Evolutionary conservation across 2,329 filamentous ascomycete genomes (phyloP), one percentile per base, ranked within the genome.

Genomic region (Cladosporium velox): DNA sequence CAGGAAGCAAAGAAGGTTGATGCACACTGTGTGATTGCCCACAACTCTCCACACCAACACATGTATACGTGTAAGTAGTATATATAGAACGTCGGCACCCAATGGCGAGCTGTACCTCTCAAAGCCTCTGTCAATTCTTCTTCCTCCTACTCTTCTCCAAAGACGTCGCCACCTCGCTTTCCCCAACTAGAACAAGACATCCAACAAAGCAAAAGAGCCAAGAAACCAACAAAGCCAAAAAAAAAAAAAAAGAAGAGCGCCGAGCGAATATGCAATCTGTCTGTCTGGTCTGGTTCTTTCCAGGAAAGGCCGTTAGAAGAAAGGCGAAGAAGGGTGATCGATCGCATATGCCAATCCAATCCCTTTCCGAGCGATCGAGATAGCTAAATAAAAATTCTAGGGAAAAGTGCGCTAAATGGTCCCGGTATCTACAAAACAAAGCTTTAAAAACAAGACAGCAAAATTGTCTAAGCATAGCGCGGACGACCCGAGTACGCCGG

Each of bases 351-450:
- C 11, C 24, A 11, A 26, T 35, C 11, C 24, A 6, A 26, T 57
- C 52, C 30, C 30, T 35, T 21, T n/a, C 32, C n/a, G 21, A 34
- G 21, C 30, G 51, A 34, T 54, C 51, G 38, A 44, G 18, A 5
- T 47, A 47, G 41, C 41, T 47, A 47, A n/a, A 26, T 18, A 28
- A 52, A 51, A 52, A n/a, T 26, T 15, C 24, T 15, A 28, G 38
- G 18, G 14, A 62, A 41, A 57, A 18, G 30, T 34, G 21, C 61
- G 21, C 59, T 47, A 41, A 21, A 32, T 55, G 55, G 10, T 55
- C n/a, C 60, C 51, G 21, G n/a, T 64, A 64, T 64, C 34, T 57
- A 64, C 60, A 61, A 51, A 47, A 18, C 41, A 32, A 21, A n/a
- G 14, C 15, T 24, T 24, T 24, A 24, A 47, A 57, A 24, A 64